Evolutionary conservation across 352 stramenopile genomes (phyloP), one percentile per base, ranked within the genome.

Genomic region (Globisporangium acanthophoron): DNA sequence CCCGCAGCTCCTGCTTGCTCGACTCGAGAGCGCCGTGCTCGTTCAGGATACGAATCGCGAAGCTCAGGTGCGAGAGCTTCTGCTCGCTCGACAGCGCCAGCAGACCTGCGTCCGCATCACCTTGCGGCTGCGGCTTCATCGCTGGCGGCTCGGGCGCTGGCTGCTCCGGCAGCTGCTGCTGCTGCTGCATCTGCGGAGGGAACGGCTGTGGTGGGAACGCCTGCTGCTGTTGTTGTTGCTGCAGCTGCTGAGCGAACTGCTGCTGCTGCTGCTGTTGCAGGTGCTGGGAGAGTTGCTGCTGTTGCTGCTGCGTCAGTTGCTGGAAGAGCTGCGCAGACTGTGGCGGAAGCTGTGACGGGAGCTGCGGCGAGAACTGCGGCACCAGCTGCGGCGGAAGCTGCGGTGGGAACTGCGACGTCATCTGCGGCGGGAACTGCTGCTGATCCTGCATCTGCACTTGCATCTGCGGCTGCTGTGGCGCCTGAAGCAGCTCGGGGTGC

Each of bases 1-100:
- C 24, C 12, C 55, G 55, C 33, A 61, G 46, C 55, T 61, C 55
- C 16, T 61, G 45, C 35, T 54, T 61, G 12, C 44, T 54, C 20
- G 55, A 47, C 31, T 61, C 45, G 45, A 61, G 55, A 5, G 33
- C 48, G 33, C 48, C 55, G 45, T 61, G 55, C 31, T 61, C 55
- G 45, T 61, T 61, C 55, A 61, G 47, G 24, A 61, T 61, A 20
- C 45, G 20, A 45, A 61, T 61, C 55, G 39, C 24, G 37, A 49
- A 54, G 55, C 55, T 61, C 33, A 61, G 21, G 47, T 61, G 55
- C 46, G 40, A 49, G 12, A 61, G 35, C 45, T 61, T 61, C 35
- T 61, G 33, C 33, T 61, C 35, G 46, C 49, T 61, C 33, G 55
- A 54, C 20, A 61, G 39, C 35, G 47, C 8, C 41, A 29, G 40